A percentile compares a stretch with the other conserved stretches of the same genome.
These are phyloP conservation scores for Solanum stenotomum DNA, from an alignment of 257 asterid species.

Conservation along the genomic window DNA sequence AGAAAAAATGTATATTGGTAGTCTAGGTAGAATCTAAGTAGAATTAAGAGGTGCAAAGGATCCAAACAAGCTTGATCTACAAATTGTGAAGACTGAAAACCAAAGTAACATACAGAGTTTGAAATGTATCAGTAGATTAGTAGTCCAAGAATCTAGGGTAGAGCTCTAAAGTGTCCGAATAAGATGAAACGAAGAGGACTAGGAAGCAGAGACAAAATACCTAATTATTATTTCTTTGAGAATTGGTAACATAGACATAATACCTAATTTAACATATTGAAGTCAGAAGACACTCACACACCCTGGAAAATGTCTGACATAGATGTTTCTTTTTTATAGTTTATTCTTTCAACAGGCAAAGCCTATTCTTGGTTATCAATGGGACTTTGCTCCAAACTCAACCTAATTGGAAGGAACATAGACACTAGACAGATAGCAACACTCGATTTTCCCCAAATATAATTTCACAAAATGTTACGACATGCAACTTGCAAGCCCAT, in stretches of 20 bases:
- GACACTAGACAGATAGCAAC: background rate
- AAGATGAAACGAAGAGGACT: background rate
- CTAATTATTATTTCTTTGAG: background rate
- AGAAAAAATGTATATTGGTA: background rate
- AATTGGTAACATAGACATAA: background rate
- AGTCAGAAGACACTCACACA: background rate
- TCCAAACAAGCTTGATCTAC: background rate
- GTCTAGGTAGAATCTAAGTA: background rate
- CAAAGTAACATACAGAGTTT: background rate
- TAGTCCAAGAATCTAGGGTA: background rate
- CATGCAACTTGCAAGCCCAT: background rate
- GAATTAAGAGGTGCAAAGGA: background rate
- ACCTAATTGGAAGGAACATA: background rate
- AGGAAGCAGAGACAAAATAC: background rate
- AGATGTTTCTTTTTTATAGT: background rate
- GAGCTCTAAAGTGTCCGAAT: background rate
- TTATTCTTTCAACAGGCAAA: background rate
- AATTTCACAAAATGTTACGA: background rate
- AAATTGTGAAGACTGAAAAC: background rate
- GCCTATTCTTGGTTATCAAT: background rate
- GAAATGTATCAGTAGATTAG: background rate
- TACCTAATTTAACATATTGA: background rate
- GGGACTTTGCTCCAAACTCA: background rate
- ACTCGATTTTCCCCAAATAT: background rate
- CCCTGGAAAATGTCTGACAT: background rate